These are phyloP conservation scores for Podaxis sp. DNA, from an alignment of 768 basidiomycete genomes.

Conservation along the genomic window DNA sequence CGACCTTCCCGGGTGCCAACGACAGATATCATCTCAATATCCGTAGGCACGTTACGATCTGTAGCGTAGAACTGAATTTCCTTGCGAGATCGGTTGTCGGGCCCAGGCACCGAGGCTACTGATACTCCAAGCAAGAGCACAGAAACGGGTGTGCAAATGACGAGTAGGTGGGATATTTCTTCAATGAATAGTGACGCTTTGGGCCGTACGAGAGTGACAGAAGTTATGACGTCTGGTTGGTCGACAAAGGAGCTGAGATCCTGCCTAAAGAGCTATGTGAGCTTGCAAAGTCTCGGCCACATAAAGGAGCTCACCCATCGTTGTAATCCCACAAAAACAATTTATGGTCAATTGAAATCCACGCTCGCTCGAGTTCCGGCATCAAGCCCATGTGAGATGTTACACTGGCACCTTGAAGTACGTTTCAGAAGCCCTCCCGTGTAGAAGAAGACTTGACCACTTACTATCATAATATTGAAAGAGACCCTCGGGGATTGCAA, in stretches of 20 bases:
- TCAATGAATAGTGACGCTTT: constrained; percentile 89
- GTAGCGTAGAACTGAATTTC: constrained; percentile 91
- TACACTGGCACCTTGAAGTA: constrained; percentile 56
- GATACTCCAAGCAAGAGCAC: constrained; percentile 86
- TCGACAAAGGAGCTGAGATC: constrained; percentile 92
- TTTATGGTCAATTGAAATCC: constrained; percentile 94
- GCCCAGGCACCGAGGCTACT: constrained; percentile 42
- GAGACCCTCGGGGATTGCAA: constrained; percentile 75
- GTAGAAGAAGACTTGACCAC: constrained; percentile 21
- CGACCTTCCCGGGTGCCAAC: constrained; percentile 78
- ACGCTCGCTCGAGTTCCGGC: constrained; percentile 90
- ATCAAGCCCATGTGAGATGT: constrained; percentile 88
- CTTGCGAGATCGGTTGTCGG: constrained; percentile 46
- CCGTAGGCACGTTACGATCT: constrained; percentile 75
- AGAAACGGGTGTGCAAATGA: constrained; percentile 85
- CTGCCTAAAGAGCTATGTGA: constrained; percentile 46
- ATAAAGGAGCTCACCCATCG: constrained; percentile 66
- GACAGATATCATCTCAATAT: constrained; percentile 85
- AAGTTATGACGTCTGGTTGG: constrained; percentile 85
- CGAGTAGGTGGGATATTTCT: constrained; percentile 84
- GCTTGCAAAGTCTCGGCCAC: background rate
- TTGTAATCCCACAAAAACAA: constrained; percentile 96
- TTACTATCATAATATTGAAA: constrained; percentile 79
- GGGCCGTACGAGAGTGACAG: constrained; percentile 86
- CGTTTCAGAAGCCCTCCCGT: constrained; percentile 15